A percentile compares a stretch with the other conserved stretches of the same genome.
Evolutionary conservation across 139 green algal genomes (phyloP).

Genomic region (Chlorokybus atmophyticus): DNA sequence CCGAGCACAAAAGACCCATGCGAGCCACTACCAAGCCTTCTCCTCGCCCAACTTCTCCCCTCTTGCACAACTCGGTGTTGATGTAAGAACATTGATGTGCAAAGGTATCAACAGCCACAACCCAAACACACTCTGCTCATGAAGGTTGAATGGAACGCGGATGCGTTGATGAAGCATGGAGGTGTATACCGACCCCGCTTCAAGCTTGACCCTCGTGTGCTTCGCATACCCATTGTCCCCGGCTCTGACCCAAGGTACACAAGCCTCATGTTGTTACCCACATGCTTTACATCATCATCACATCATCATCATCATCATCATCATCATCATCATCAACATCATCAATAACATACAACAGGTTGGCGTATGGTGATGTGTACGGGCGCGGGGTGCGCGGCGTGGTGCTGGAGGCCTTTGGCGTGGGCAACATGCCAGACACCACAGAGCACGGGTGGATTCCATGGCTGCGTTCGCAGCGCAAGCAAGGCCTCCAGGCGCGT

Average conservation of each 20-base stretch:
- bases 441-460: conserved; percentile 50
- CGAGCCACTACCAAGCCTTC: conserved; percentile 40
- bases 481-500: conserved; percentile 23
- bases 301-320: too few species aligned
- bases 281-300: too few species aligned
- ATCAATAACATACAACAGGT: too few species aligned
- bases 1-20: conserved; percentile 26
- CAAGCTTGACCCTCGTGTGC: conserved; percentile 43
- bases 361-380: conserved; percentile 61
- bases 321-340: too few species aligned
- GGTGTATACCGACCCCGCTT: conserved; percentile 63
- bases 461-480: conserved; percentile 60
- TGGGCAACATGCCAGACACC: conserved; percentile 78
- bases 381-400: conserved; percentile 49
- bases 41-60: conserved; percentile 51
- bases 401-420: conserved; percentile 78
- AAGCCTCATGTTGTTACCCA: too few species aligned
- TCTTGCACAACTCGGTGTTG: conserved; percentile 69
- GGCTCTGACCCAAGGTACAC: conserved; percentile 64
- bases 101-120: too few species aligned
- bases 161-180: neutral
- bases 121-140: too few species aligned
- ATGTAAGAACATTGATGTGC: conserved; percentile 39
- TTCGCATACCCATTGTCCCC: conserved; percentile 68
- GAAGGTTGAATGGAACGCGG: conserved; percentile 8